A percentile compares a stretch with the other conserved stretches of the same genome.
phyloP scores from a whole-genome alignment of 805 yeast species.

The Yarrowia divulgata region DNA sequence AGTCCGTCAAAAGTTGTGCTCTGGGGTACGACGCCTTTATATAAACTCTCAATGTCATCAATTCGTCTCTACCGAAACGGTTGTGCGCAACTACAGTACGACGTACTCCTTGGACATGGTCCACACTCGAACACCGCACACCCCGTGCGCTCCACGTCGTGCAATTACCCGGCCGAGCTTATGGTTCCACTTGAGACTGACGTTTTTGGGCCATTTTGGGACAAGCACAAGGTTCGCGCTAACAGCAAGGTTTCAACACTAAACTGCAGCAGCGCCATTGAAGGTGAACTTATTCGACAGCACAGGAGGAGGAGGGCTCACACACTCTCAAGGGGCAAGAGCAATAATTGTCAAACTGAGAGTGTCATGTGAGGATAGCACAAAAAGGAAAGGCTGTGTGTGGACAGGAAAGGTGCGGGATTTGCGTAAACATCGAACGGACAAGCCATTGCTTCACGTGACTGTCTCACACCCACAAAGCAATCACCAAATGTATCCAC shows the following conservation, averaged over 20 bases:
- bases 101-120: no score
- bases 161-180: constrained; percentile 21
- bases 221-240: constrained; percentile 11
- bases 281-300: neutral
- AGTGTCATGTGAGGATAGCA: neutral
- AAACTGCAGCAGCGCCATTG: neutral
- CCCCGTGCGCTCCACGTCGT: constrained; percentile 7
- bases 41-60: neutral
- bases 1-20: no score
- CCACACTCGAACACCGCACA: no score
- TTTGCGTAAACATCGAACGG: neutral
- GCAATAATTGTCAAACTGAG: neutral
- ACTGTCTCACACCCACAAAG: neutral
- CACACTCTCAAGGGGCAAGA: neutral
- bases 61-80: neutral
- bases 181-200: constrained; percentile 34
- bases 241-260: neutral
- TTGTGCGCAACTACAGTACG: neutral
- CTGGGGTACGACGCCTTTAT: neutral
- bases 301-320: neutral
- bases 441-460: neutral
- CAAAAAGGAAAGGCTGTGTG: neutral
- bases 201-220: constrained; percentile 33
- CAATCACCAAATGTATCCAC: neutral
- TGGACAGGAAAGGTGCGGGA: neutral